A percentile compares a stretch with the other conserved stretches of the same genome.
Evolutionary conservation across 768 basidiomycete species (phyloP).

Genomic region (Lyophyllum semitale): DNA sequence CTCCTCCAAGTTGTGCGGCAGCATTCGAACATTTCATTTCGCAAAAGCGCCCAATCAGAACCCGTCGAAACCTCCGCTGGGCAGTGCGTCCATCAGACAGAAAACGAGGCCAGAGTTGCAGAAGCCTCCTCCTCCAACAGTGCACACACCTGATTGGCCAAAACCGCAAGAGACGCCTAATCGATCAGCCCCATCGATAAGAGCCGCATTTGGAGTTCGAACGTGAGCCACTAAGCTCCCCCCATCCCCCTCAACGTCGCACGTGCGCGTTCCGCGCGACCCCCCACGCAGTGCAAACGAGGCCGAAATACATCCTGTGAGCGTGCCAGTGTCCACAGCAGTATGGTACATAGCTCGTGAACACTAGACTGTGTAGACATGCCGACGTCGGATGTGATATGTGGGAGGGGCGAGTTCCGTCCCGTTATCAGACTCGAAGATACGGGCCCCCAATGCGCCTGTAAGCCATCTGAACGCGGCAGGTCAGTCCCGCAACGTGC

Average conservation of each 20-base stretch:
- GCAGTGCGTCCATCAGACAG: background rate
- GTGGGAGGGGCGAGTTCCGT: background rate
- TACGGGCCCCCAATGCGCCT: background rate
- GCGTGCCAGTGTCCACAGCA: no score
- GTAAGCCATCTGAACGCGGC: background rate
- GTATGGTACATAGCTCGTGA: no score
- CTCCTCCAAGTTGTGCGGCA: background rate
- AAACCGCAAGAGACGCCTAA: background rate
- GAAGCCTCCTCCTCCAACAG: background rate
- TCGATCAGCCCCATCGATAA: background rate
- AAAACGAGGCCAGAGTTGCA: background rate
- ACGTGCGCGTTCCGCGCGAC: background rate
- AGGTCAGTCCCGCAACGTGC: background rate
- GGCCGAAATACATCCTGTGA: no score
- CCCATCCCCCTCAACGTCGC: background rate
- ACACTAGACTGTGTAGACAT: no score
- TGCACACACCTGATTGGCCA: background rate
- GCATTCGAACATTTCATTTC: background rate
- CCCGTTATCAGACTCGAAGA: background rate
- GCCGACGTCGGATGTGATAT: background rate
- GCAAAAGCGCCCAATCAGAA: background rate
- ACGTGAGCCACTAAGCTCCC: no score
- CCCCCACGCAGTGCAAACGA: background rate
- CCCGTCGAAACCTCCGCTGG: background rate
- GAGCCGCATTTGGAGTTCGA: background rate